Conservation (phyloP, 345 rosid genomes). For the Aegle marmelos region DNA sequence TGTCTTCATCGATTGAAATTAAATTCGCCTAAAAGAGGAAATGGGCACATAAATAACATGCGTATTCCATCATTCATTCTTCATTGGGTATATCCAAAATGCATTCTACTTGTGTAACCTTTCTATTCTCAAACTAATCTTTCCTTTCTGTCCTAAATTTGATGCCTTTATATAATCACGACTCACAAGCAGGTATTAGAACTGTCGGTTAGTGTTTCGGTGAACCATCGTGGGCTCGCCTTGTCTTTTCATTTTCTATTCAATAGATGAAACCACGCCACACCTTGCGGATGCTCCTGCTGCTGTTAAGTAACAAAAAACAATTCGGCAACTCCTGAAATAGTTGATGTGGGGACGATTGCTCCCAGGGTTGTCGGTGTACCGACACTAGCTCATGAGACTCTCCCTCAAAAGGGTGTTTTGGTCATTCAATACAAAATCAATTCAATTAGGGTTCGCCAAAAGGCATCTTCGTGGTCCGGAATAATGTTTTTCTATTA, state of each 20-base stretch:
- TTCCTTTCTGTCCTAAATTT: neutral
- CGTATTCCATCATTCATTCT: neutral
- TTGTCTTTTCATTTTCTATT: conserved; percentile 26
- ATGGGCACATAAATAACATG: neutral
- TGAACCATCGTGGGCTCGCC: conserved; percentile 22
- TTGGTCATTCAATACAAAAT: conserved; percentile 4
- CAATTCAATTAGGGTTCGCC: conserved; percentile 1
- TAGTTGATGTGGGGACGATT: conserved; percentile 31
- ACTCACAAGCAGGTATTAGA: neutral
- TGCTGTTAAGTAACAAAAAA: neutral
- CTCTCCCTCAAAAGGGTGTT: neutral
- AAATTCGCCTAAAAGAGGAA: conserved; percentile 8
- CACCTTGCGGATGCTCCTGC: conserved; percentile 28
- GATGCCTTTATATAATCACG: neutral
- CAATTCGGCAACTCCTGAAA: neutral
- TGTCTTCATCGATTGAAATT: conserved; percentile 5
- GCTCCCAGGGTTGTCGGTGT: conserved; percentile 18
- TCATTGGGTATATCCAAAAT: neutral
- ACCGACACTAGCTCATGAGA: conserved; percentile 29
- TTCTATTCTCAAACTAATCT: neutral
- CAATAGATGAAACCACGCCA: conserved; percentile 4
- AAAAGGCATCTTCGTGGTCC: conserved; percentile 17
- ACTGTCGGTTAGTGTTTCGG: conserved; percentile 7
- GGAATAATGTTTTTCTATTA: conserved; percentile 8
- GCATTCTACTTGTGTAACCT: neutral